Base-by-base conservation (phyloP, 257 asterid genomes). In the Penstemon newberryi region DNA sequence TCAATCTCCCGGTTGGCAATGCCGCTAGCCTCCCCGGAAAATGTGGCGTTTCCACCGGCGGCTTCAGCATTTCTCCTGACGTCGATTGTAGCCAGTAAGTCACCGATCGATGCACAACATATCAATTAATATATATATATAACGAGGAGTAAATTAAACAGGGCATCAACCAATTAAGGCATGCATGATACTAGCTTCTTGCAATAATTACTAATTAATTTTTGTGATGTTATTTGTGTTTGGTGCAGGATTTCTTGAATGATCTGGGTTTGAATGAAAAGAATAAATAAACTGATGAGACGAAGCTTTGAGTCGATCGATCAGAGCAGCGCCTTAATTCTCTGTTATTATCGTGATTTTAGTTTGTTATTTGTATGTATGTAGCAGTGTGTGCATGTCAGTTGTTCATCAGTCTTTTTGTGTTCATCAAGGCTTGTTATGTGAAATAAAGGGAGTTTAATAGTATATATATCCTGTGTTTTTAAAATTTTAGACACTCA, bases 61-160 rank as follows among this genome's bases (percentile, higher is more conserved):
- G 58, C n/a, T 40, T 74, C 18, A 73, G 78, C 5, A 63, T 85
- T 62, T 52, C 81, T 46, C 64, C 87, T 45, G 5, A 56, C 66
- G 37, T 42, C 0, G 82, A 89, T 77, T 89, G 96, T 77, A 69
- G 73, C 82, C 74, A 56, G 96, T 86, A 74, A 7, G 78, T 67
- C 41, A 3, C 8, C 39, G 11, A 7, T 63, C 6, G 0, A 52
- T 5, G 7, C 6, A 5, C 18, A 2, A 12, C 13, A 8, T 8
- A 12, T 41, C n/a, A 5, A 13, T 3, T 19, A 46, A 10, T 63
- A 8, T 45, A 47, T 45, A 47, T 37, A 1, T 5, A 3, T 19
- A 1, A 18, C 19, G 39, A 25, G 18, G 18, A 15, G 18, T 1
- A 5, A 12, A 8, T 7, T 36, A 38, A 57, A 8, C 37, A 37